A percentile compares a stretch with the other conserved stretches of the same genome.
phyloP scores from a whole-genome alignment of 352 stramenopile genomes.

The Phytophthora multivora region DNA sequence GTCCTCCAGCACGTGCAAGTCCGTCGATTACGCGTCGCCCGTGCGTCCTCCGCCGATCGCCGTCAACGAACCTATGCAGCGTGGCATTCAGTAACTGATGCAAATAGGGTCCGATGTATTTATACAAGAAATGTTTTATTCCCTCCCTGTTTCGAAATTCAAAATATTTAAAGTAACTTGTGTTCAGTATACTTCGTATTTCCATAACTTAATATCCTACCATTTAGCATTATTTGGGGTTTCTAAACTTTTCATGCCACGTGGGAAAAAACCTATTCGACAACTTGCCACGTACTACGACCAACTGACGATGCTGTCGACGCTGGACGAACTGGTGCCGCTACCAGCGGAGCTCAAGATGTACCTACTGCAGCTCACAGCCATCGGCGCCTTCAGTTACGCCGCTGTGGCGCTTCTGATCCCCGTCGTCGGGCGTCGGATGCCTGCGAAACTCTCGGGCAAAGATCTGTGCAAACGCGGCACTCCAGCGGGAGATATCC shows the following conservation, averaged over 20 bases:
- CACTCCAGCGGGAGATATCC: conserved; percentile 83
- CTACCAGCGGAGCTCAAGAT: conserved; percentile 42
- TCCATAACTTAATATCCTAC: neutral
- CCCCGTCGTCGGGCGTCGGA: conserved; percentile 52
- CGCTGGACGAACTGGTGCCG: conserved; percentile 25
- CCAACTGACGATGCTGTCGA: conserved; percentile 8
- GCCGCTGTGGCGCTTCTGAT: conserved; percentile 67
- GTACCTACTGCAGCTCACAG: conserved; percentile 54
- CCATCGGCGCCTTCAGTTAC: conserved; percentile 66
- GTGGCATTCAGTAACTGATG: conserved; percentile 13
- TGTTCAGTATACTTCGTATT: neutral
- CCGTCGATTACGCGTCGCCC: conserved; percentile 15
- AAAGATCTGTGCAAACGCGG: conserved; percentile 95
- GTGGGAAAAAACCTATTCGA: conserved; percentile 19
- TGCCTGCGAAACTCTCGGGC: conserved; percentile 87
- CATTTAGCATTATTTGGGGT: neutral
- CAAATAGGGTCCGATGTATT: conserved; percentile 21
- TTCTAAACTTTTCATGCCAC: conserved; percentile 21
- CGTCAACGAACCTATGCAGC: conserved; percentile 25
- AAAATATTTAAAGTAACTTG: neutral
- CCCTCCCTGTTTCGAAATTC: neutral
- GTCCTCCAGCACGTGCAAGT: conserved; percentile 28
- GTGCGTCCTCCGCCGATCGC: conserved; percentile 16
- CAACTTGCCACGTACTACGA: conserved; percentile 15
- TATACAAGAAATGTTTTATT: conserved; percentile 28